Evolutionary conservation across 129 eudicot species (phyloP).

Genomic region (Silybum marianum): DNA sequence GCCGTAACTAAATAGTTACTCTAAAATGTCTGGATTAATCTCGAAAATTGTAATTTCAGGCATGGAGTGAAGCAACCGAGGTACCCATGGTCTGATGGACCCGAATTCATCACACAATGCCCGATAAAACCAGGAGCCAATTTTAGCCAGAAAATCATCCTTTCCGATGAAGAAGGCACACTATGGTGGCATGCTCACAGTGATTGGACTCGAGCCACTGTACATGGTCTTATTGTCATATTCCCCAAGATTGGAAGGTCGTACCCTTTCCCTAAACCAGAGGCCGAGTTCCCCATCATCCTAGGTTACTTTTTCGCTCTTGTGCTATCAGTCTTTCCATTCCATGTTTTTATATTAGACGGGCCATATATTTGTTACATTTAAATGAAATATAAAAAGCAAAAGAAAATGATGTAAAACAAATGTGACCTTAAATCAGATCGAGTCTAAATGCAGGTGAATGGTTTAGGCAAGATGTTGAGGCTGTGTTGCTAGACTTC

Average conservation of each 20-base stretch:
- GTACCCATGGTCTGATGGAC: constrained; percentile 66
- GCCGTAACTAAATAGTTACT: no score
- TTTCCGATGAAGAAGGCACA: constrained; percentile 54
- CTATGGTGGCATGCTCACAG: constrained; percentile 66
- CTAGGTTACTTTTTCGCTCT: constrained; percentile 33
- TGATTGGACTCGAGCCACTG: constrained; percentile 55
- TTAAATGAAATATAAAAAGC: no score
- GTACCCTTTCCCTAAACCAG: constrained; percentile 57
- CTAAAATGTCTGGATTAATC: no score
- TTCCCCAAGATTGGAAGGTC: constrained; percentile 35
- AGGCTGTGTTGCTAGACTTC: constrained; percentile 33
- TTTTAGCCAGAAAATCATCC: constrained; percentile 38
- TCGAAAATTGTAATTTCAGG: neutral
- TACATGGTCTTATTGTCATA: constrained; percentile 46
- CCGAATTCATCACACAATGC: constrained; percentile 55
- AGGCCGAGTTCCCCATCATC: constrained; percentile 38
- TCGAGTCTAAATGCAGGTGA: constrained; percentile 26
- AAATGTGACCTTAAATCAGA: neutral
- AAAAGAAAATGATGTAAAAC: neutral
- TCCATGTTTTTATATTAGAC: no score
- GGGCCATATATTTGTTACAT: neutral
- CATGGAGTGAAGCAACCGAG: constrained; percentile 34
- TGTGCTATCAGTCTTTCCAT: no score
- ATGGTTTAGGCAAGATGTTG: constrained; percentile 51
- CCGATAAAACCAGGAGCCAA: constrained; percentile 52